Evolutionary conservation across 192 early-diverging fungal genomes (phyloP).

Genomic region (Podila clonocystis): DNA sequence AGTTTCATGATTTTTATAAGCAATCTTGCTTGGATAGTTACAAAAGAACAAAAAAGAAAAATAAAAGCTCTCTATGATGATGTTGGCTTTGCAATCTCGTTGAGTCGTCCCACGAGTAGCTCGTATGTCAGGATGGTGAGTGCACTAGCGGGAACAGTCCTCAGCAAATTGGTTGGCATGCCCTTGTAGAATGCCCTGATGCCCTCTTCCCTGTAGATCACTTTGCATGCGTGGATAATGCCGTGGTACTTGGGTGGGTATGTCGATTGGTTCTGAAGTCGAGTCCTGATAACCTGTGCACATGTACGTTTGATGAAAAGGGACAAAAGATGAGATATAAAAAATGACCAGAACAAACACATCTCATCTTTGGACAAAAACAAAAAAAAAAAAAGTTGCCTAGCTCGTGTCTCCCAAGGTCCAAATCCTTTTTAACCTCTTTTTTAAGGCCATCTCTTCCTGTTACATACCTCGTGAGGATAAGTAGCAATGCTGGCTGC

Average conservation of each 20-base stretch:
- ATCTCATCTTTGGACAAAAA: background rate
- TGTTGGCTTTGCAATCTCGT: constrained; percentile 40
- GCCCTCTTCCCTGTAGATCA: constrained; percentile 85
- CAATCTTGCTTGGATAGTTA: background rate
- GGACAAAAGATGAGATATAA: background rate
- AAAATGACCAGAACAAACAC: background rate
- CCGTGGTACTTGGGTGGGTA: constrained; percentile 82
- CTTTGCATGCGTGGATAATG: constrained; percentile 78
- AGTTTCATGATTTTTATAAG: background rate
- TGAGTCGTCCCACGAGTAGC: constrained; percentile 74
- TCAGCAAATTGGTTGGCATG: constrained; percentile 84
- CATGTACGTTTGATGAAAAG: background rate
- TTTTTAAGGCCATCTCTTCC: background rate
- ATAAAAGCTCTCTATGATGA: constrained; percentile 13
- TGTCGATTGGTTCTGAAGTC: constrained; percentile 88
- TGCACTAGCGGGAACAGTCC: constrained; percentile 90
- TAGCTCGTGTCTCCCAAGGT: background rate
- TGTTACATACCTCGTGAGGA: constrained; percentile 84
- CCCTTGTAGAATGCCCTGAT: constrained; percentile 87
- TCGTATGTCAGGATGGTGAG: constrained; percentile 92
- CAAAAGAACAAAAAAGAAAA: background rate
- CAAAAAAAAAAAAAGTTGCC: too few species aligned
- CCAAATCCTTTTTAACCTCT: background rate
- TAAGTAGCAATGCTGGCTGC: constrained; percentile 90
- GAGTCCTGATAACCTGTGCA: constrained; percentile 81